Percentiles rank a stretch among this genome's conserved stretches.
phyloP scores from a whole-genome alignment of 1,284 basidiomycete genomes.

The Apiotrichum laibachii region DNA sequence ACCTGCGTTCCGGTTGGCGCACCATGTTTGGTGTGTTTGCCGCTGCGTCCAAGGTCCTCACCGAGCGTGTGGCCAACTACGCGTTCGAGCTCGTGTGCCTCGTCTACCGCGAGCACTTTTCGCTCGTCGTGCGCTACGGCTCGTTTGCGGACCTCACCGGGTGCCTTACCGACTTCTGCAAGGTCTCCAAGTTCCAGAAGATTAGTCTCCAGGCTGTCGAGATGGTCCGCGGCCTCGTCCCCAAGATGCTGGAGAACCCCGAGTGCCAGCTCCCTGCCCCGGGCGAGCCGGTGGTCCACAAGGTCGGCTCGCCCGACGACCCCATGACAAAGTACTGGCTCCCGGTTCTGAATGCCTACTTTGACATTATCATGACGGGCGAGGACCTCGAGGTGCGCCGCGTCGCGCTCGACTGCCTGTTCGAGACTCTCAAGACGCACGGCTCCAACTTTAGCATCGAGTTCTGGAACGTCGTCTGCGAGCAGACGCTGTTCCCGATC shows the following conservation, averaged over 20 bases:
- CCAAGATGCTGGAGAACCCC: conserved; percentile 80
- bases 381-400: conserved; percentile 97
- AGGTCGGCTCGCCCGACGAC: conserved; percentile 59
- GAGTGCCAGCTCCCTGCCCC: conserved; percentile 65
- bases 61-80: conserved; percentile 89
- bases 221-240: conserved; percentile 88
- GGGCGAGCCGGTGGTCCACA: conserved; percentile 12
- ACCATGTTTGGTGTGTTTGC: conserved; percentile 99
- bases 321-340: conserved; percentile 95
- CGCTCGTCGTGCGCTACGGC: conserved; percentile 84
- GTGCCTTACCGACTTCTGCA: conserved; percentile 98
- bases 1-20: conserved; percentile 96
- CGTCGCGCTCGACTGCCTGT: conserved; percentile 91
- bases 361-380: conserved; percentile 99
- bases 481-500: conserved; percentile 96
- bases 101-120: conserved; percentile 86
- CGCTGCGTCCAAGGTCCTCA: conserved; percentile 89
- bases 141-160: conserved; percentile 94
- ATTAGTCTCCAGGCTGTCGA: conserved; percentile 94
- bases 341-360: conserved; percentile 93
- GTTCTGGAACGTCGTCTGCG: conserved; percentile 98
- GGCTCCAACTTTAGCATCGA: conserved; percentile 81
- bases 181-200: conserved; percentile 98
- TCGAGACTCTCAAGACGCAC: conserved; percentile 88
- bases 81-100: conserved; percentile 95